Evolutionary conservation across 139 green algal species (phyloP).

Genomic region (Haematococcus lacustris): DNA sequence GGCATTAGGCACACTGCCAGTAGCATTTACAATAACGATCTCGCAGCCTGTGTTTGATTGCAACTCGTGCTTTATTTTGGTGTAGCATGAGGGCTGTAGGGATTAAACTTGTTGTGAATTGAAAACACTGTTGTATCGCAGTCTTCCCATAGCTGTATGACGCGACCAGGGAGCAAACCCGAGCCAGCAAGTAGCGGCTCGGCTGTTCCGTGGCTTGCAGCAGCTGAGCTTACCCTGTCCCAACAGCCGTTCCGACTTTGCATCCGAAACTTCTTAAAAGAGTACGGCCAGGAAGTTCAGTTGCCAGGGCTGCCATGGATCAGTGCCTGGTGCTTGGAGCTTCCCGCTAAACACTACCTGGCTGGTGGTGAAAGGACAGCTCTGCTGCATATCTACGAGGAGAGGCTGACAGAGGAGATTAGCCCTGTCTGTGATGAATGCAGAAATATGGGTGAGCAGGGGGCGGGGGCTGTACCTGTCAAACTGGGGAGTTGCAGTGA

Average conservation of each 20-base stretch:
- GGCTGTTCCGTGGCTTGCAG: background rate
- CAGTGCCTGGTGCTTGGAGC: constrained; percentile 6
- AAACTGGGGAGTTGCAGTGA: background rate
- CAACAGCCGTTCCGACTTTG: constrained; percentile 12
- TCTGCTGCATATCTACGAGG: constrained; percentile 56
- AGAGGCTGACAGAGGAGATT: constrained; percentile 31
- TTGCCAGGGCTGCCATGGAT: constrained; percentile 13
- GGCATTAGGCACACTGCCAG: no score
- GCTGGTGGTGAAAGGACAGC: background rate
- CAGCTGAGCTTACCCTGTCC: background rate
- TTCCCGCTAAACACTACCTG: background rate
- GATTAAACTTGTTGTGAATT: no score
- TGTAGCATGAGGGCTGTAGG: no score
- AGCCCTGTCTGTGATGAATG: constrained; percentile 67
- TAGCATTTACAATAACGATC: no score
- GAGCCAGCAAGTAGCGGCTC: background rate
- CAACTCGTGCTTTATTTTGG: no score
- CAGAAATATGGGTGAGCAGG: constrained; percentile 69
- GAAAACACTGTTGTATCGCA: no score
- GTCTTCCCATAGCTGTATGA: no score
- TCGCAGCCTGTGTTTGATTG: no score
- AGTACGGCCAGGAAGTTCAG: constrained; percentile 9
- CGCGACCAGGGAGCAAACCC: background rate
- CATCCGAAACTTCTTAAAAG: constrained; percentile 13
- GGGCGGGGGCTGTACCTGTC: background rate